phyloP scores from a whole-genome alignment of 1,139 yeast species.

The Kluyveromyces sp. region DNA sequence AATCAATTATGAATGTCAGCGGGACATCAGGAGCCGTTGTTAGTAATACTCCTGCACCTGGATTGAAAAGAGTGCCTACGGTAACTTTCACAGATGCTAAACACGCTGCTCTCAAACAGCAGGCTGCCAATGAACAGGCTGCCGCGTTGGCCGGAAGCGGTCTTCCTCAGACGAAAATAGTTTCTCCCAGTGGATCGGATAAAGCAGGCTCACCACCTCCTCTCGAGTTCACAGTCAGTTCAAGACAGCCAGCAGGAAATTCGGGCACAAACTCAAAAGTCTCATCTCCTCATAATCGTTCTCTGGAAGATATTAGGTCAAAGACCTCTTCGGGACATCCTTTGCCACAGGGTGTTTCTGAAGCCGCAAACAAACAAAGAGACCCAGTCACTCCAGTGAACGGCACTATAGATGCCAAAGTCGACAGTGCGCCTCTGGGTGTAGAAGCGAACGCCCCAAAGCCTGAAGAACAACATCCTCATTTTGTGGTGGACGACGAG shows the following conservation, averaged over 20 bases:
- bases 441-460: constrained; percentile 37
- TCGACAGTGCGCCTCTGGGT: constrained; percentile 3
- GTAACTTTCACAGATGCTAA: constrained; percentile 32
- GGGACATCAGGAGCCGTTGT: constrained; percentile 34
- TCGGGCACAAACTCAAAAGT: background rate
- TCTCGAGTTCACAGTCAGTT: background rate
- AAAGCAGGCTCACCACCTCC: constrained; percentile 5
- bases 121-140: constrained; percentile 14
- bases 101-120: constrained; percentile 14
- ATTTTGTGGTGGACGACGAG: constrained; percentile 68
- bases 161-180: background rate
- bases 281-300: background rate
- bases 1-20: constrained; percentile 31
- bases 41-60: constrained; percentile 31
- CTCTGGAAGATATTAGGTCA: background rate
- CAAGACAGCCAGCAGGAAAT: background rate
- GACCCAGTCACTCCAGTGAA: constrained; percentile 1
- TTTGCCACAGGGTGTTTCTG: background rate
- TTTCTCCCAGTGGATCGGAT: constrained; percentile 4
- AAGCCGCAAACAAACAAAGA: background rate
- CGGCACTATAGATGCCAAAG: background rate
- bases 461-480: constrained; percentile 66
- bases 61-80: constrained; percentile 31
- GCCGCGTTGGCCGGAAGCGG: constrained; percentile 6
- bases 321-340: background rate